These are phyloP conservation scores for Citrullus colocynthis DNA, from an alignment of 306 rosid genomes.

Conservation along the genomic window DNA sequence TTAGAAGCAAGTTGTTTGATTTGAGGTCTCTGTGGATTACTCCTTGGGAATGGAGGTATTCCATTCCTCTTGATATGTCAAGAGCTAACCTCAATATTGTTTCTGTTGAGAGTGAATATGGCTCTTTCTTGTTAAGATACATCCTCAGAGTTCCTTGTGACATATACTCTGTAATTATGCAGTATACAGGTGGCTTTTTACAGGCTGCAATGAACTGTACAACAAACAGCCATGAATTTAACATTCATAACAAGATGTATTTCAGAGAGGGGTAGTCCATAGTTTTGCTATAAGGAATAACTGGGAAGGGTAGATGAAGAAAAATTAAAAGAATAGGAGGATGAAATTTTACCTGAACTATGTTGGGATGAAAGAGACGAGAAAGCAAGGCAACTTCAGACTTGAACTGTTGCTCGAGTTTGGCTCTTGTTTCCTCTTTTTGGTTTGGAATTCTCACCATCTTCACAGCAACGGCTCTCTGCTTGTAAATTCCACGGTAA, in stretches of 20 bases:
- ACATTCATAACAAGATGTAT: neutral
- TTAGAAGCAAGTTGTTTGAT: conserved; percentile 84
- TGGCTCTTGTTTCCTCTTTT: conserved; percentile 50
- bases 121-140: conserved; percentile 97
- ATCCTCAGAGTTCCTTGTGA: conserved; percentile 97
- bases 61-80: conserved; percentile 96
- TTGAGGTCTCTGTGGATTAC: conserved; percentile 93
- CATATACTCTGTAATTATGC: conserved; percentile 96
- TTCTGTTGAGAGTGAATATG: conserved; percentile 83
- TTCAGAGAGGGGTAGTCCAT: neutral
- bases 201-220: conserved; percentile 91
- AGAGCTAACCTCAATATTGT: conserved; percentile 85
- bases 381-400: conserved; percentile 92
- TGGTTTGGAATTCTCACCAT: conserved; percentile 91
- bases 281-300: neutral
- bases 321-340: neutral
- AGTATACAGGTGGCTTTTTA: conserved; percentile 91
- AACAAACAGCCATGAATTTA: neutral
- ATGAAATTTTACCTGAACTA: conserved; percentile 58
- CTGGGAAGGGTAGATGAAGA: no score
- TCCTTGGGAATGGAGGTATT: conserved; percentile 94
- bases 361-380: conserved; percentile 84
- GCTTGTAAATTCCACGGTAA: conserved; percentile 94
- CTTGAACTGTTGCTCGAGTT: conserved; percentile 79
- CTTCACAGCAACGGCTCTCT: conserved; percentile 94